A percentile compares a stretch with the other conserved stretches of the same genome.
phyloP scores from a whole-genome alignment of 1,139 yeast genomes.

The Sugiyamaella castrensis region DNA sequence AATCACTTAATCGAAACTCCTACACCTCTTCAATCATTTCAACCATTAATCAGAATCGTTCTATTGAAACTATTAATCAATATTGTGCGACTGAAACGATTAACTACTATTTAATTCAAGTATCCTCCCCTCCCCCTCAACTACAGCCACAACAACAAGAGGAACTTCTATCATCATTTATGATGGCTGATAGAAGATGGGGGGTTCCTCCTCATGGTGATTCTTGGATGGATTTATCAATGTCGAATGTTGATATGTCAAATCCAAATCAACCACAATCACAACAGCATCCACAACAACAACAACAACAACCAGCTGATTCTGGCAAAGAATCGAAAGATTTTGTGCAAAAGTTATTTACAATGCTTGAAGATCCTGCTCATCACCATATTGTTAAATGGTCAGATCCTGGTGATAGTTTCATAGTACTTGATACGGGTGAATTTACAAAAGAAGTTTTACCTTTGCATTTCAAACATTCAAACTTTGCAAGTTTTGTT shows the following conservation, averaged over 20 bases:
- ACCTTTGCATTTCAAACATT: constrained; percentile 90
- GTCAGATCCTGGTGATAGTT: constrained; percentile 79
- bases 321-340: constrained; percentile 20
- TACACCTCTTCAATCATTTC: too few relatives aligned
- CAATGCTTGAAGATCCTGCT: constrained; percentile 79
- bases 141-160: too few relatives aligned
- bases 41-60: too few relatives aligned
- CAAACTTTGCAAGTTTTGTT: constrained; percentile 88
- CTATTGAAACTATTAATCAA: too few relatives aligned
- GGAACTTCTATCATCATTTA: too few relatives aligned
- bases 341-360: constrained; percentile 45
- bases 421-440: constrained; percentile 81
- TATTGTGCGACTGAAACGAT: too few relatives aligned
- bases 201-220: too few relatives aligned
- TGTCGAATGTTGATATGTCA: background rate
- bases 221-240: too few relatives aligned
- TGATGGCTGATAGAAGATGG: too few relatives aligned
- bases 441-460: constrained; percentile 82
- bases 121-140: too few relatives aligned
- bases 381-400: constrained; percentile 75
- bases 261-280: background rate
- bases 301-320: background rate
- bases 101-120: too few relatives aligned
- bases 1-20: too few relatives aligned
- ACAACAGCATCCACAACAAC: background rate